Evolutionary conservation across 352 stramenopile species (phyloP), one percentile per base, ranked within the genome.

Genomic region (Pythium biforme): DNA sequence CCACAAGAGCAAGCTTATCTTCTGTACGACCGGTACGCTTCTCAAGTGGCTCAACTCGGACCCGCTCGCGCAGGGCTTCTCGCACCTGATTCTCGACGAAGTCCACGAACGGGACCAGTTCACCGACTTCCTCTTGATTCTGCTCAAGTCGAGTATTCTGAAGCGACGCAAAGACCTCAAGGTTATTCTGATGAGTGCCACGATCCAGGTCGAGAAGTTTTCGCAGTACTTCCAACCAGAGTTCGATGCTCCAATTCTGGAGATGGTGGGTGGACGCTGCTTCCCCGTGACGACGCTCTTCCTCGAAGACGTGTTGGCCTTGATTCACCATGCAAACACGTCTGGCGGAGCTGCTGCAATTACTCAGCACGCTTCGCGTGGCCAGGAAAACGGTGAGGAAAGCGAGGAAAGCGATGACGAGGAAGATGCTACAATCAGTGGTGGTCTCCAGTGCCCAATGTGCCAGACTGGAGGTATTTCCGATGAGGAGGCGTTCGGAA

Each of bases 21-120:
- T 99, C 72, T 98, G 92, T 68, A 99, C 97, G n/a, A 99, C 96
- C 5, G 97, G 86, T n/a, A 92, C 82, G 59, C 72, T 97, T 34
- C 70, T 97, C 1, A 90, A 92, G 51, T 94, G 81, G 81, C 78
- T 96, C 26, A 83, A 83, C 46, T 76, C 73, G 54, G 92, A 97
- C 56, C 78, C 85, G 11, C 70, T 84, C 25, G 76, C 95, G 0
- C 66, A 52, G 3, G 87, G 92, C 17, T 97, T 95, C 63, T 98
- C 89, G 5, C 89, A 98, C 58, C 75, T 99, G 37, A 96, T 99
- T 50, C 84, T 99, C 27, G 95, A 99, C 64, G 95, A 99, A 85
- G 95, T 98, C 26, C 92, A 98, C 75, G 95, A 99, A 72, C 86
- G 94, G 14, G 94, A 98, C 65, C 87, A 95, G 52, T 97, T 97